A percentile compares a stretch with the other conserved stretches of the same genome.
phyloP scores from a whole-genome alignment of 2,329 filamentous ascomycete genomes.

The Diaporthe amygdali region DNA sequence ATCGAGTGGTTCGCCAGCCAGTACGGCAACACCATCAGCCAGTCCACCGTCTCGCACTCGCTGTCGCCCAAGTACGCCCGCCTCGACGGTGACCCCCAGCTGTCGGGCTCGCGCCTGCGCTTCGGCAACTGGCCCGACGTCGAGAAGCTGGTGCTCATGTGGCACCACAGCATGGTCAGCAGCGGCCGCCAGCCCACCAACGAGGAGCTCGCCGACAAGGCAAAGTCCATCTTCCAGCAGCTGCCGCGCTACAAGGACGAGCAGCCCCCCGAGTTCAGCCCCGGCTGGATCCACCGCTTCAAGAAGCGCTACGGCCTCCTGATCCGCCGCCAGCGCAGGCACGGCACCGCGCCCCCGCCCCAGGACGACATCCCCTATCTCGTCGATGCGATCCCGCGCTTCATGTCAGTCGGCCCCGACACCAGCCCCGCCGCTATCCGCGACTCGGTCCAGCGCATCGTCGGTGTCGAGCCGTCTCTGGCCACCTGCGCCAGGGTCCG shows the following conservation, averaged over 20 bases:
- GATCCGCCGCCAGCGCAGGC: conserved; percentile 60
- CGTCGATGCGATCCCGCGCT: conserved; percentile 62
- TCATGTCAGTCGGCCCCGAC: conserved; percentile 63
- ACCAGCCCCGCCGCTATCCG: conserved; percentile 65
- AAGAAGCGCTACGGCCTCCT: conserved; percentile 67
- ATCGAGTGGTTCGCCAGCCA: conserved; percentile 67
- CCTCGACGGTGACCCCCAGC: conserved; percentile 64
- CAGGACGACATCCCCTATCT: conserved; percentile 65
- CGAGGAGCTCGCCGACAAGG: conserved; percentile 67
- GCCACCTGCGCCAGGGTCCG: conserved; percentile 61
- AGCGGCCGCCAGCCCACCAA: conserved; percentile 64
- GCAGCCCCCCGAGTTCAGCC: conserved; percentile 64
- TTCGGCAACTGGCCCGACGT: conserved; percentile 71
- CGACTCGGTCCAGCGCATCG: conserved; percentile 59
- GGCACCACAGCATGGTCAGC: conserved; percentile 58
- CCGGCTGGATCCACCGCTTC: conserved; percentile 69
- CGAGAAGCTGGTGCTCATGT: conserved; percentile 61
- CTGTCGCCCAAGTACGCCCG: conserved; percentile 67
- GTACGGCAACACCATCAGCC: conserved; percentile 65
- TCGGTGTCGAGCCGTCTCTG: conserved; percentile 60
- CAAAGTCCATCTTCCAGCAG: conserved; percentile 62
- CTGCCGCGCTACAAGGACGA: conserved; percentile 66
- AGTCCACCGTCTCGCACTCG: conserved; percentile 68
- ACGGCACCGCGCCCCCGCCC: conserved; percentile 52
- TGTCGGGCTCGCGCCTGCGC: conserved; percentile 66